phyloP scores from a whole-genome alignment of 805 yeast genomes.

The Deakozyma indianensis region DNA sequence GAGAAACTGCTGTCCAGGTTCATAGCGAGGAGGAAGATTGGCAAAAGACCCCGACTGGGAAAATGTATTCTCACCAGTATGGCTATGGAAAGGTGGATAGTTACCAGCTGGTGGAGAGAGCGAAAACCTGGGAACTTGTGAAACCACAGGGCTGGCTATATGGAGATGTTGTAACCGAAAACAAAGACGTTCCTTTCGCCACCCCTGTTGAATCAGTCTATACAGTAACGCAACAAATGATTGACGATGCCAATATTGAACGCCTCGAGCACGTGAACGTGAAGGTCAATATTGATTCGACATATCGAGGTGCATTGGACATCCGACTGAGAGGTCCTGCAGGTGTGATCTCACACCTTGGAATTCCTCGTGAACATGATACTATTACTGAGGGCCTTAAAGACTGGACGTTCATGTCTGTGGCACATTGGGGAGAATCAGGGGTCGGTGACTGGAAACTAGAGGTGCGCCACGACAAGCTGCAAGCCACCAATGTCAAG shows the following conservation, averaged over 20 bases:
- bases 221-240: constrained; percentile 32
- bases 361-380: constrained; percentile 52
- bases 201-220: constrained; percentile 20
- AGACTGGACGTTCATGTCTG: constrained; percentile 89
- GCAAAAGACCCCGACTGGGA: constrained; percentile 56
- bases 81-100: constrained; percentile 94
- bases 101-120: constrained; percentile 52
- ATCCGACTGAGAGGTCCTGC: constrained; percentile 58
- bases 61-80: constrained; percentile 66
- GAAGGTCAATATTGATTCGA: constrained; percentile 52
- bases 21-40: constrained; percentile 49
- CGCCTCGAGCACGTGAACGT: constrained; percentile 78
- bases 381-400: constrained; percentile 40
- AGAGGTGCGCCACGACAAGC: constrained; percentile 33
- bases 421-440: constrained; percentile 92
- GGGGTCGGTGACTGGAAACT: constrained; percentile 77
- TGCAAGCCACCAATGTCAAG: constrained; percentile 18
- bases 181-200: constrained; percentile 14
- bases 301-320: constrained; percentile 54
- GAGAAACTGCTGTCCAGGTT: constrained; percentile 55
- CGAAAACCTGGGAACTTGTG: constrained; percentile 67
- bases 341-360: constrained; percentile 63
- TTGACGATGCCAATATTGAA: constrained; percentile 46
- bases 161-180: constrained; percentile 27
- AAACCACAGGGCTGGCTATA: constrained; percentile 83